Evolutionary conservation across 331 rosid genomes (phyloP).

Genomic region (Rosa hybrid): DNA sequence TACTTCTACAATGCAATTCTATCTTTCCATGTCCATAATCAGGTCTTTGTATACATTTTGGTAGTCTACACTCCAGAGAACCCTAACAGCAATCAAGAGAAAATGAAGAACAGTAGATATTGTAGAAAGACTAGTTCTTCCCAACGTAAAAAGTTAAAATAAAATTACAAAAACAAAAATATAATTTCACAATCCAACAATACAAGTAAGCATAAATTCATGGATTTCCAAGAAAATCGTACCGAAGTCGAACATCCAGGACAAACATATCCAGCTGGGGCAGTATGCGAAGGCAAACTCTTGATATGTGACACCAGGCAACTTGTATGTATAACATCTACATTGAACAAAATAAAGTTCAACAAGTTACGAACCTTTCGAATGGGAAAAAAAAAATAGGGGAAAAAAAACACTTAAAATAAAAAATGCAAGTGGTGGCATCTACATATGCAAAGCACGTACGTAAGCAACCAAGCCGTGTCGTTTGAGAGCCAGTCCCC

Average conservation of each 20-base stretch:
- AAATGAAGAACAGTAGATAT: neutral
- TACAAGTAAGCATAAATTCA: neutral
- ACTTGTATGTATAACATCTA: constrained; percentile 88
- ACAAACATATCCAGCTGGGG: constrained; percentile 96
- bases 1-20: neutral
- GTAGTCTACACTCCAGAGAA: neutral
- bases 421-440: constrained; percentile 15
- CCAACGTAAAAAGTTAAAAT: neutral
- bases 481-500: constrained; percentile 66
- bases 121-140: neutral
- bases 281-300: constrained; percentile 91
- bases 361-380: constrained; percentile 8
- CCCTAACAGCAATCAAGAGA: neutral
- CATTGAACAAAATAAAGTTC: constrained; percentile 26
- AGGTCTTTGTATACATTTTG: neutral
- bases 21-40: constrained; percentile 2
- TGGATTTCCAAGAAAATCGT: constrained; percentile 35
- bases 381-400: neutral
- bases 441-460: constrained; percentile 48
- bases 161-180: neutral
- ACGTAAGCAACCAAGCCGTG: constrained; percentile 98
- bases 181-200: neutral
- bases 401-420: neutral
- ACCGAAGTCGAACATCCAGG: constrained; percentile 87
- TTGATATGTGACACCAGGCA: constrained; percentile 90